A percentile compares a stretch with the other conserved stretches of the same genome.
phyloP scores from a whole-genome alignment of 2,329 filamentous ascomycete genomes.

The Pseudopithomyces maydicus region DNA sequence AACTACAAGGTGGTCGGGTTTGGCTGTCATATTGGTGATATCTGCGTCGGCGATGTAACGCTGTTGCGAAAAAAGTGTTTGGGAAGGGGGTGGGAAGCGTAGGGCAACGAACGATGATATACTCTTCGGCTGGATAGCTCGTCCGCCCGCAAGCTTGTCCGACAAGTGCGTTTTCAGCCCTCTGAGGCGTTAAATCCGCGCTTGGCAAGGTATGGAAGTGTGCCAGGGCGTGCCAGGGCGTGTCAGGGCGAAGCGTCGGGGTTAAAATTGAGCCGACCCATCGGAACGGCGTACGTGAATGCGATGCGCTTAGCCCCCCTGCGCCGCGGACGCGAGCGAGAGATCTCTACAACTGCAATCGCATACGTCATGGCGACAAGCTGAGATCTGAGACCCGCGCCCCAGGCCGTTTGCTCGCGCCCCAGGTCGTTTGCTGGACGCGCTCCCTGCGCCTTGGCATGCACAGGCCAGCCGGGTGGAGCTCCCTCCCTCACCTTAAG shows the following conservation, averaged over 20 bases:
- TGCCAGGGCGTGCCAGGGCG: too few relatives aligned
- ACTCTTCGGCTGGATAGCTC: conserved; percentile 17
- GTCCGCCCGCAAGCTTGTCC: conserved; percentile 26
- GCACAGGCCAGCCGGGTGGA: background rate
- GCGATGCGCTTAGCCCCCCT: conserved; percentile 1
- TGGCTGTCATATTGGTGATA: conserved; percentile 19
- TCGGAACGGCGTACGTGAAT: background rate
- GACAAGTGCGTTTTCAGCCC: conserved; percentile 5
- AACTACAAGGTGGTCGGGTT: conserved; percentile 72
- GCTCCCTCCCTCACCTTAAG: background rate
- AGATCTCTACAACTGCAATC: too few relatives aligned
- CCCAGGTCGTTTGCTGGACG: background rate
- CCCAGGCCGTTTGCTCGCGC: background rate
- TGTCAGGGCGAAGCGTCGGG: background rate
- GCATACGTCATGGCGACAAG: background rate
- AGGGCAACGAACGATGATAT: conserved; percentile 3
- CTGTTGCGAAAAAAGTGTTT: background rate
- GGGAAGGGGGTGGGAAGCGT: background rate
- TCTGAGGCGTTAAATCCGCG: conserved; percentile 6
- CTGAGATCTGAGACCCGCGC: background rate
- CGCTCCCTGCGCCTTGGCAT: too few relatives aligned
- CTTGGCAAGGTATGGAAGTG: conserved; percentile 3
- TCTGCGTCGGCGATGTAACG: background rate
- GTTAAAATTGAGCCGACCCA: background rate
- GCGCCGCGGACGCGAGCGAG: too few relatives aligned